Base-by-base conservation (phyloP, 768 basidiomycete genomes). In the Xanthoconium stramineum region DNA sequence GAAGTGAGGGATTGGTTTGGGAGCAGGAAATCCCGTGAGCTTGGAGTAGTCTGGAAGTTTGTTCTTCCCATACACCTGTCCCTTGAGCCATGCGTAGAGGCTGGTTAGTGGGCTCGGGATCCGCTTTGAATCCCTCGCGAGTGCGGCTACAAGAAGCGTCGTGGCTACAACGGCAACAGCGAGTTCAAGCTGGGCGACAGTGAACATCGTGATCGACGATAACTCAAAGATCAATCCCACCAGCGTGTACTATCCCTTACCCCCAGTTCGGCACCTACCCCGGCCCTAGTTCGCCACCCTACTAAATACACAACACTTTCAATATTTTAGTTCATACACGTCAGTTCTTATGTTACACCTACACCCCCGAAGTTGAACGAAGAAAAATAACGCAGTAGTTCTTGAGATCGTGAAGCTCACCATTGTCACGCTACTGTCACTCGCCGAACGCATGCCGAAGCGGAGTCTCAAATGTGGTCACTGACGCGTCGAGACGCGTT, bases 11-110 rank as follows among this genome's bases (percentile, higher is more conserved):
- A 80, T 53, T 24, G 81, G 75, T 2, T 57, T 69, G 6, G 82
- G 80, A 14, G 69, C 60, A 32, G 76, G 76, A 5, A 80, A 73
- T 2, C 78, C 78, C 0, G 78, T 74, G 45, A 82, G 65, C 36
- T 72, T 61, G 49, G 78, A 72, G 55, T 77, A 81, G 62, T 81
- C 71, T 13, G 69, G 62, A 29, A 70, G 58, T 13, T 39, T 48
- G n/a, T 59, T 47, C 53, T 40, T 58, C 12, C 61, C 56, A 5
- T 33, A 24, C 11, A 52, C n/a, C 32, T 20, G 50, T 40, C 44
- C 44, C 10, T 14, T 38, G 42, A 67, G 33, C 59, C 61, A 46
- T 40, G 44, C 56, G 43, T 40, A 55, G 28, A 55, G 20, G 17
- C 6, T 15, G 29, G 20, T 13, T 17, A 50, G 3, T 35, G 33